Percentiles rank a stretch among this genome's conserved stretches.
These are phyloP conservation scores for Cystobasidium onofrii DNA, from an alignment of 768 basidiomycete genomes.

Conservation along the genomic window DNA sequence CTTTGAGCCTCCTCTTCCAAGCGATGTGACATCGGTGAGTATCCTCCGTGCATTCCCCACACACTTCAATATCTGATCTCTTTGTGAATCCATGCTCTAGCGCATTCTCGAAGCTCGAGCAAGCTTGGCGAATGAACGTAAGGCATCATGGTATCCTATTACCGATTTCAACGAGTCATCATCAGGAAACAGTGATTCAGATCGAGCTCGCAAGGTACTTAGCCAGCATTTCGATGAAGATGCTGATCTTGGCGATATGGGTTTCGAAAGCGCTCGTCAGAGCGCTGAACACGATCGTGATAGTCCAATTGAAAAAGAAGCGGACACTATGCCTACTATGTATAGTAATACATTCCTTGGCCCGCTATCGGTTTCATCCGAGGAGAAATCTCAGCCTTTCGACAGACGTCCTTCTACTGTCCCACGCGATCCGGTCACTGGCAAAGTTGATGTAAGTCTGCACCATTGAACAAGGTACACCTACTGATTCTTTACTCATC, in stretches of 20 bases:
- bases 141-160: background rate
- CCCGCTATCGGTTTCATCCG: background rate
- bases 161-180: background rate
- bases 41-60: background rate
- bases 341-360: constrained; percentile 16
- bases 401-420: background rate
- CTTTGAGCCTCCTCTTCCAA: constrained; percentile 14
- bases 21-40: background rate
- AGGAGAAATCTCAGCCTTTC: background rate
- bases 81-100: background rate
- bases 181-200: background rate
- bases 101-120: constrained; percentile 6
- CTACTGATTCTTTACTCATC: background rate
- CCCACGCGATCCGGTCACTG: constrained; percentile 14
- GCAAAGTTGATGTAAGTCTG: constrained; percentile 29
- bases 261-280: background rate
- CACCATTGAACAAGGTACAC: background rate
- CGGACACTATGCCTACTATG: background rate
- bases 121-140: background rate
- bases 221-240: background rate
- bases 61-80: background rate
- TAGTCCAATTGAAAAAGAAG: background rate
- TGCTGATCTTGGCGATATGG: background rate
- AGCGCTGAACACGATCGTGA: background rate
- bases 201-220: background rate